Conservation (phyloP, 2,329 filamentous ascomycete genomes). For the Monosporascus sp. region DNA sequence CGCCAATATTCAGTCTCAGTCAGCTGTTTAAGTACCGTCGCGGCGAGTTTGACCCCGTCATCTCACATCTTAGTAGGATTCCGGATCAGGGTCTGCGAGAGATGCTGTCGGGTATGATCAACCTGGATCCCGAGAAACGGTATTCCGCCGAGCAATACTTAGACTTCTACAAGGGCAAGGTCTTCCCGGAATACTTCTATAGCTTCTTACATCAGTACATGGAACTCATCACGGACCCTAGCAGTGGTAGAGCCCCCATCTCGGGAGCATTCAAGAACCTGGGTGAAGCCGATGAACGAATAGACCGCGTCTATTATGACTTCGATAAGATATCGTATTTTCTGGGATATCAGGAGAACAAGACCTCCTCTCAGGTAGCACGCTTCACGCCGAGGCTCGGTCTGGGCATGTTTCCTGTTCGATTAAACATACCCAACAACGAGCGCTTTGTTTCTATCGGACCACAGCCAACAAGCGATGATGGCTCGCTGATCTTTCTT, state of each 20-base stretch:
- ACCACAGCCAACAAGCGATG: constrained; percentile 63
- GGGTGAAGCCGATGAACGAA: constrained; percentile 86
- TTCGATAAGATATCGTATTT: constrained; percentile 98
- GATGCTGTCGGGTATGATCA: constrained; percentile 93
- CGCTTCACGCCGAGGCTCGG: constrained; percentile 43
- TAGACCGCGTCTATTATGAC: constrained; percentile 87
- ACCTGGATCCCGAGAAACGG: constrained; percentile 83
- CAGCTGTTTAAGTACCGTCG: constrained; percentile 92
- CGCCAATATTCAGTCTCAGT: constrained; percentile 94
- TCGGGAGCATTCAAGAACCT: constrained; percentile 65
- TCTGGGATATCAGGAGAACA: constrained; percentile 64
- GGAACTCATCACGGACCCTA: constrained; percentile 88
- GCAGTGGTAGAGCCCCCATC: constrained; percentile 68
- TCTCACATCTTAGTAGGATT: constrained; percentile 77
- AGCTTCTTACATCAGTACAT: constrained; percentile 97
- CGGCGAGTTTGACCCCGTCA: constrained; percentile 84
- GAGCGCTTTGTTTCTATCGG: constrained; percentile 61
- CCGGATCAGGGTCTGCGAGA: constrained; percentile 82
- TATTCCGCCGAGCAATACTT: constrained; percentile 93
- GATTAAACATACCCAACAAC: constrained; percentile 81
- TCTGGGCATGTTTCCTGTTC: constrained; percentile 68
- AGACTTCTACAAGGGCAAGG: constrained; percentile 84
- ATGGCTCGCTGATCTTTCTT: constrained; percentile 88
- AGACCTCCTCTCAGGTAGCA: constrained; percentile 20
- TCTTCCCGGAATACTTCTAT: constrained; percentile 96